Conservation (phyloP, 768 basidiomycete genomes). For the Lepiota subincarnata region DNA sequence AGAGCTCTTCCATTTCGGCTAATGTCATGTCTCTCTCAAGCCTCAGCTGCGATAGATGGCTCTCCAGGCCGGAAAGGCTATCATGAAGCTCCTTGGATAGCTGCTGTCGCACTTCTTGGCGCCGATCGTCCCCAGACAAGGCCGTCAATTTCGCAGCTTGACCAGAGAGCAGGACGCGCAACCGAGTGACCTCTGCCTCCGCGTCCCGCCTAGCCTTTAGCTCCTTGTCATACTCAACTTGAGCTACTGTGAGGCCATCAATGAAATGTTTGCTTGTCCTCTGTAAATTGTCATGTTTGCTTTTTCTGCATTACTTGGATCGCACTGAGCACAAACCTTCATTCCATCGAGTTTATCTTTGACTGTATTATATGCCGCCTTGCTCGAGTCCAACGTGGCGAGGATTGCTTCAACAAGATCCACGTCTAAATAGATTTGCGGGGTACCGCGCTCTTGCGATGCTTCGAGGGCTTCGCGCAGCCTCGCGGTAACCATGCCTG, state of each 20-base stretch:
- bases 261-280: constrained; percentile 89
- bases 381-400: constrained; percentile 58
- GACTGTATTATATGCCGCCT: constrained; percentile 56
- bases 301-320: background rate
- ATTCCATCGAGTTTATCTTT: constrained; percentile 80
- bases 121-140: constrained; percentile 73
- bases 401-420: constrained; percentile 69
- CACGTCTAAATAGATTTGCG: constrained; percentile 69
- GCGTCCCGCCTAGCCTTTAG: constrained; percentile 83
- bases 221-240: constrained; percentile 92
- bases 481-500: constrained; percentile 43
- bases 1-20: constrained; percentile 91
- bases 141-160: constrained; percentile 85
- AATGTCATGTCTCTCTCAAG: constrained; percentile 89
- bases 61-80: constrained; percentile 74
- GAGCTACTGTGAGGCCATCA: constrained; percentile 88
- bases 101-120: constrained; percentile 76
- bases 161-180: constrained; percentile 82
- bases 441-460: constrained; percentile 53
- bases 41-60: constrained; percentile 80
- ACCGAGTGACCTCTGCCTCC: constrained; percentile 85
- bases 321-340: constrained; percentile 55
- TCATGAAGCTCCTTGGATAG: constrained; percentile 74
- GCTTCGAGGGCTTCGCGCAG: constrained; percentile 61
- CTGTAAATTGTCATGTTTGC: constrained; percentile 35